Evolutionary conservation across 2,329 filamentous ascomycete species (phyloP).

Genomic region (Colletotrichum australisinense): DNA sequence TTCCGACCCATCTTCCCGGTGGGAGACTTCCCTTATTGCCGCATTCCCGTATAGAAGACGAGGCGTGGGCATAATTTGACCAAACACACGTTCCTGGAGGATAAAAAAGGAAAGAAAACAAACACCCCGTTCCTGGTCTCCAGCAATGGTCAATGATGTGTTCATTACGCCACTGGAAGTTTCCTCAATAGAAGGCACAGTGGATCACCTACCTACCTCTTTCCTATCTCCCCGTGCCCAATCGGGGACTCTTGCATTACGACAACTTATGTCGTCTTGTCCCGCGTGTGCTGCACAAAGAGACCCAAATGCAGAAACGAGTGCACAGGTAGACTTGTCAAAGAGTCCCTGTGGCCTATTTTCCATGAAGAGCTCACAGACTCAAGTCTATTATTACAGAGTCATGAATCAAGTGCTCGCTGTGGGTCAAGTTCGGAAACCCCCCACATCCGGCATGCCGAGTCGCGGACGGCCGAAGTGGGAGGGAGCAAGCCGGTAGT

Average conservation of each 20-base stretch:
- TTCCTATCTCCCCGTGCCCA: background rate
- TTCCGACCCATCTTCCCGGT: too few species aligned
- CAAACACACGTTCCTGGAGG: too few species aligned
- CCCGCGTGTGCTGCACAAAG: background rate
- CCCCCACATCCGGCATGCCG: too few species aligned
- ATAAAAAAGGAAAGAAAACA: too few species aligned
- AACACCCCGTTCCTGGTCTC: too few species aligned
- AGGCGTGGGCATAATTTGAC: too few species aligned
- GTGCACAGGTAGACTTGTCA: background rate
- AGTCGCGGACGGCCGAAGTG: background rate
- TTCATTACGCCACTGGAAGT: background rate
- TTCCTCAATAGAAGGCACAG: background rate
- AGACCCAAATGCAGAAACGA: background rate
- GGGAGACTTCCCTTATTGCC: too few species aligned
- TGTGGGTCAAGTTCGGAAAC: background rate
- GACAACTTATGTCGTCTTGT: background rate
- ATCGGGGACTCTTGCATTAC: background rate
- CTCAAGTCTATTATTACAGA: background rate
- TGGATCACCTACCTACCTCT: background rate
- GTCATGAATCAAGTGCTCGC: background rate
- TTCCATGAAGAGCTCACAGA: background rate
- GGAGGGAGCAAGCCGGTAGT: background rate
- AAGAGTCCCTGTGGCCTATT: background rate
- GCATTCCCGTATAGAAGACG: too few species aligned
- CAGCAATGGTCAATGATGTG: too few species aligned